phyloP scores from a whole-genome alignment of 306 rosid genomes.

The Myrica gale region DNA sequence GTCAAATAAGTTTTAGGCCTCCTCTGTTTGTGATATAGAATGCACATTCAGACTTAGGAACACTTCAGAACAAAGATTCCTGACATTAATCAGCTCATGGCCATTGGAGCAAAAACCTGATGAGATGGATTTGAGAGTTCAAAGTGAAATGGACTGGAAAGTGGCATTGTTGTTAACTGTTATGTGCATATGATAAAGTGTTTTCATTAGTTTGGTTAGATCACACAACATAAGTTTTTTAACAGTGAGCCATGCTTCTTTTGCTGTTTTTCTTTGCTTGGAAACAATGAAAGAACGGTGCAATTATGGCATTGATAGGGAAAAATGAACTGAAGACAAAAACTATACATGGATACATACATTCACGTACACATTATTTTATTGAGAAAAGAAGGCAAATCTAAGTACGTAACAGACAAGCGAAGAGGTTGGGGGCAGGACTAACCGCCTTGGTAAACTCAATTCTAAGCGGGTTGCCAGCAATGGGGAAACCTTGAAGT shows the following conservation, averaged over 20 bases:
- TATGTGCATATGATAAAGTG: conserved; percentile 25
- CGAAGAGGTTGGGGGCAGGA: conserved; percentile 55
- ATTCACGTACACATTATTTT: neutral
- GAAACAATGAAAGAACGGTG: neutral
- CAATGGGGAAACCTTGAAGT: conserved; percentile 69
- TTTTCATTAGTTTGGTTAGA: conserved; percentile 27
- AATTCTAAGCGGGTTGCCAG: conserved; percentile 81
- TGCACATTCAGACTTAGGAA: conserved; percentile 2
- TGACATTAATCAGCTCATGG: neutral
- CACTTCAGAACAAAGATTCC: neutral
- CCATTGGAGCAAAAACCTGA: neutral
- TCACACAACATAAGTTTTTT: conserved; percentile 16
- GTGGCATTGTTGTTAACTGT: conserved; percentile 22
- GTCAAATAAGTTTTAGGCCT: neutral
- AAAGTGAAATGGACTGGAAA: neutral
- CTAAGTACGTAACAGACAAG: conserved; percentile 45
- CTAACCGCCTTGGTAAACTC: conserved; percentile 99
- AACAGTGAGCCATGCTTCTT: conserved; percentile 16
- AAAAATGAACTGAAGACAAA: conserved; percentile 24
- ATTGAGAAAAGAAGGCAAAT: conserved; percentile 23
- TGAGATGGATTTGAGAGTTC: neutral
- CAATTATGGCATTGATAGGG: conserved; percentile 8
- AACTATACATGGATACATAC: conserved; percentile 20
- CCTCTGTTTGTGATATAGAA: conserved; percentile 4
- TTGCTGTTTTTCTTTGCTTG: conserved; percentile 4